Conservation (phyloP, 148 eudicot species). For the Arbutus unedo region DNA sequence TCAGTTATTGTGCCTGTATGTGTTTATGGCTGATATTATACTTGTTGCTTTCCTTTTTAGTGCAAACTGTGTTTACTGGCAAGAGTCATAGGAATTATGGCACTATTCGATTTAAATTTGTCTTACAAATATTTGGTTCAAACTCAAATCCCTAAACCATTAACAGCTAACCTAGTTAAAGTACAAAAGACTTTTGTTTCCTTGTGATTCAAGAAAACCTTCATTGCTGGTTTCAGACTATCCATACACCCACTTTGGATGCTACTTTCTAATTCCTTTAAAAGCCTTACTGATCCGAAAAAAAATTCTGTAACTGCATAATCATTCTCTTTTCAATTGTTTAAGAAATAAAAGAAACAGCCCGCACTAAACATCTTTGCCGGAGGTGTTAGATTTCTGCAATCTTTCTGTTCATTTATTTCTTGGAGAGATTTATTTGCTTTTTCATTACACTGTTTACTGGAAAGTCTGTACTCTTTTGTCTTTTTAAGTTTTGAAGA, state of each 20-base stretch:
- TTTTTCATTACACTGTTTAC: background rate
- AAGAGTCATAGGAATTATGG: background rate
- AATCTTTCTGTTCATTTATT: background rate
- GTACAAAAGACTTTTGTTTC: no score
- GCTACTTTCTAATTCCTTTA: no score
- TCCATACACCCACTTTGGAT: no score
- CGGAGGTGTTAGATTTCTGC: background rate
- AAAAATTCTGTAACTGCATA: background rate
- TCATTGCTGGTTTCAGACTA: no score
- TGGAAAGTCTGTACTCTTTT: background rate
- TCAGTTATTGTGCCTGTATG: slow-evolving; percentile 96
- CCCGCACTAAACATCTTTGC: background rate
- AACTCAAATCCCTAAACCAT: background rate
- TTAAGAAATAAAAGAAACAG: background rate
- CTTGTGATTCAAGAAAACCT: no score
- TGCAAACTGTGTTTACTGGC: background rate
- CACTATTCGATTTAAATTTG: background rate
- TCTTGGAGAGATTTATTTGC: background rate
- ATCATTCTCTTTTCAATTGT: slow-evolving; percentile 1
- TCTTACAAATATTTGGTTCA: background rate
- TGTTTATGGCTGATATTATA: slow-evolving; percentile 14
- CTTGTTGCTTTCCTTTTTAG: background rate
- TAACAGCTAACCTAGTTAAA: no score
- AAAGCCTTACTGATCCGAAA: no score
- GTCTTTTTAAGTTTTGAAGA: background rate